These are phyloP conservation scores for Phytopythium vexans DNA, from an alignment of 352 stramenopile species.

Conservation along the genomic window DNA sequence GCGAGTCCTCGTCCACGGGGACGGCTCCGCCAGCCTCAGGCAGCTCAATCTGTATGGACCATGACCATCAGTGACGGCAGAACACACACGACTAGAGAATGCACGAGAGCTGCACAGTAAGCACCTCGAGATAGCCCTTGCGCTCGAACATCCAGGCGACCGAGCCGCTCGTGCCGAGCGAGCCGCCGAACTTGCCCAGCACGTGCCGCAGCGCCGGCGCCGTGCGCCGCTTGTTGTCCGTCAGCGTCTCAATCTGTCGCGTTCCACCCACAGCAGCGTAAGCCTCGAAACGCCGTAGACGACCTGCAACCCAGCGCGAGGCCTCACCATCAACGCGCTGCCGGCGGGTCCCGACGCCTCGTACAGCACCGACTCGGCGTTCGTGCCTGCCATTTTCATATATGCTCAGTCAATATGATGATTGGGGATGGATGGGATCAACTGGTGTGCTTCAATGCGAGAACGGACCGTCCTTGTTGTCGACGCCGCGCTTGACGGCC, in stretches of 20 bases:
- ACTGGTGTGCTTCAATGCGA: not conserved
- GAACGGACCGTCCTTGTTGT: constrained; percentile 61
- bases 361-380: constrained; percentile 77
- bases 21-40: constrained; percentile 15
- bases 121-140: constrained; percentile 81
- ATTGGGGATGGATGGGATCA: not conserved
- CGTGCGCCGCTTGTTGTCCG: constrained; percentile 81
- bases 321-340: constrained; percentile 62
- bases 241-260: constrained; percentile 76
- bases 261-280: not conserved
- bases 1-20: constrained; percentile 55
- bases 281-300: not conserved
- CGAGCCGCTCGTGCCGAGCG: constrained; percentile 70
- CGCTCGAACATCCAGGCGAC: constrained; percentile 85
- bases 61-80: not conserved
- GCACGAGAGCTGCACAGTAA: not conserved
- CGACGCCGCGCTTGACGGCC: constrained; percentile 78
- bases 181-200: constrained; percentile 62
- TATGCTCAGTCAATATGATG: not conserved
- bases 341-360: constrained; percentile 67
- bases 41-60: constrained; percentile 32
- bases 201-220: constrained; percentile 76
- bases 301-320: not conserved
- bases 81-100: constrained; percentile 6
- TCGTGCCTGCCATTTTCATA: constrained; percentile 25